phyloP scores from a whole-genome alignment of 805 yeast species.

The Ogataea methanolica region DNA sequence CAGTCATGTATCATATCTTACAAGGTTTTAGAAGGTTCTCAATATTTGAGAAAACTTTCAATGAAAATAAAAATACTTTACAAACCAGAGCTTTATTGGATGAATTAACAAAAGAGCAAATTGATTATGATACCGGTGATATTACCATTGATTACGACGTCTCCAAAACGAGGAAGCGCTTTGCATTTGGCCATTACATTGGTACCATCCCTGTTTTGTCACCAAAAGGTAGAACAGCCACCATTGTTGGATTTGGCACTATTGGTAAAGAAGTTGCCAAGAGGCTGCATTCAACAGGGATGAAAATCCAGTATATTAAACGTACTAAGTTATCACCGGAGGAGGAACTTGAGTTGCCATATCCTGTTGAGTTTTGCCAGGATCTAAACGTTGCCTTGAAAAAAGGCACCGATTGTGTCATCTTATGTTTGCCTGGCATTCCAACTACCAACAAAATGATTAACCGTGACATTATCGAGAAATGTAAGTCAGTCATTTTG shows the following conservation, averaged over 20 bases:
- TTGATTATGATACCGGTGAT: constrained; percentile 33
- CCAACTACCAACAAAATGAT: constrained; percentile 53
- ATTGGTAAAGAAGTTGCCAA: constrained; percentile 65
- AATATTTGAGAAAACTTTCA: constrained; percentile 40
- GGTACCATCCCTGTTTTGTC: constrained; percentile 43
- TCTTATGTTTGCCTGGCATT: constrained; percentile 64
- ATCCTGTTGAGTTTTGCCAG: constrained; percentile 38
- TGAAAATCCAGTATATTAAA: constrained; percentile 61
- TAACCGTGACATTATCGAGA: constrained; percentile 40
- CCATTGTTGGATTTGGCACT: constrained; percentile 70
- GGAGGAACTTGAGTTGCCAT: constrained; percentile 38
- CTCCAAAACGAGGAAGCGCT: constrained; percentile 17
- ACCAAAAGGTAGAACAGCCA: constrained; percentile 54
- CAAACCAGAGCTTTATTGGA: constrained; percentile 37
- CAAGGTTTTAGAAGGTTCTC: constrained; percentile 56
- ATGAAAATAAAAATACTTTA: constrained; percentile 38
- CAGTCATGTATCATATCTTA: constrained; percentile 55
- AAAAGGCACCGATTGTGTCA: constrained; percentile 46
- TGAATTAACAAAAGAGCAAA: constrained; percentile 13
- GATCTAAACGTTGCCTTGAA: constrained; percentile 37
- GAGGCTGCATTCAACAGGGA: constrained; percentile 54
- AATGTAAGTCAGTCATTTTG: constrained; percentile 52
- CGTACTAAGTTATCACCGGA: constrained; percentile 39
- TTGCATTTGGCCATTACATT: constrained; percentile 38
- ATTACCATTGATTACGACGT: constrained; percentile 5